Evolutionary conservation across 495 filamentous ascomycete species (phyloP), one percentile per base, ranked within the genome.

Genomic region (Penicillium roqueforti): DNA sequence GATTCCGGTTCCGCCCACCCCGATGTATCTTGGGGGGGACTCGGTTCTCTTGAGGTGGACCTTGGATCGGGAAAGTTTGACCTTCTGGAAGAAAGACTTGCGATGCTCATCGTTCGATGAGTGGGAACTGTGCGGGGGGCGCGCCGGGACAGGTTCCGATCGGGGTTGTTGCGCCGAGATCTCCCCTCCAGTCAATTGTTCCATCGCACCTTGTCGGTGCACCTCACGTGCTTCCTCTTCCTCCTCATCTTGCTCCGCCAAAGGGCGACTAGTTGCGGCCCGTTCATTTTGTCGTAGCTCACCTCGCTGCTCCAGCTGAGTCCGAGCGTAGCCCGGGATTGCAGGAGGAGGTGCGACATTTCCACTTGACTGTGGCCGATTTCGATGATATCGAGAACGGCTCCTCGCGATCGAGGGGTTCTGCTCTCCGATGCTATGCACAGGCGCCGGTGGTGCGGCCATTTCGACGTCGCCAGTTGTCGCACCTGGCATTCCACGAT

Each of bases 371-470:
- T 58, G 18, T 8, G 65, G 62, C 32, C 69, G 68, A 51, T 69
- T 69, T 41, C 78, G 77, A 18, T 80, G 75, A 58, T 85, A 85
- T 43, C 82, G 76, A 60, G 80, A 82, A 76, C 81, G 82, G 63
- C 80, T 83, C 45, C 76, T 76, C 53, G 75, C 68, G 54, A 82
- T 73, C 28, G 72, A 70, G 32, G 71, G 61, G 51, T 61, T 67
- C 31, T 44, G 41, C 16, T 66, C 59, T 14, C 50, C 22, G 7
- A n/a, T n/a, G 9, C 36, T 50, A 26, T n/a, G 9, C 25, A 22
- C 38, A 16, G 23, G 38, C 7, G 37, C 48, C 16, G 48, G 32
- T 5, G 49, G n/a, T 18, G 51, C 1, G 23, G 41, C 25, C 51
- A 54, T 46, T 13, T 45, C 20, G 36, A 26, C 22, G 28, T 54